These are phyloP conservation scores for Diaporthe aspalathi DNA, from an alignment of 2,329 filamentous ascomycete genomes.

Conservation along the genomic window DNA sequence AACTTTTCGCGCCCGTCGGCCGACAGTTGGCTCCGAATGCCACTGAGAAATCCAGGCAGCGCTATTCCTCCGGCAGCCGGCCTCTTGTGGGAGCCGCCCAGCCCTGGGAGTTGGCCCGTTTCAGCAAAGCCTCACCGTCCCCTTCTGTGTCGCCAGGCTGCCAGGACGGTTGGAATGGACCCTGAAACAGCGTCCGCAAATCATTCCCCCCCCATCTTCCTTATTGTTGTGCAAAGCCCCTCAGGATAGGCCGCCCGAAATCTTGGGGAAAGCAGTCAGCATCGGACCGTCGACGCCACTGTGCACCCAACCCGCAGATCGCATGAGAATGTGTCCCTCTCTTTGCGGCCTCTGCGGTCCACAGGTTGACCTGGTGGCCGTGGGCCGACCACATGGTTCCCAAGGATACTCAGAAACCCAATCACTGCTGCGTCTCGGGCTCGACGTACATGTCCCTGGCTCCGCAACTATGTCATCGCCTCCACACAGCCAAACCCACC, in stretches of 20 bases:
- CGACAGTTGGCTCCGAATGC: slow-evolving; percentile 3
- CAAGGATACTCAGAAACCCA: slow-evolving; percentile 28
- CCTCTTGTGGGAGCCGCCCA: slow-evolving; percentile 13
- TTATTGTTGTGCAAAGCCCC: neutral
- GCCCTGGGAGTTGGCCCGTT: slow-evolving; percentile 28
- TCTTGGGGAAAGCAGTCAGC: slow-evolving; percentile 22
- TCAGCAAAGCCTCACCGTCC: slow-evolving; percentile 31
- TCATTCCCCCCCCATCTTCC: slow-evolving; percentile 17
- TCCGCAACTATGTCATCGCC: slow-evolving; percentile 37
- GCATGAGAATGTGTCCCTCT: slow-evolving; percentile 27
- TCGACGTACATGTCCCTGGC: slow-evolving; percentile 21
- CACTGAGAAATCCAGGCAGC: slow-evolving; percentile 8
- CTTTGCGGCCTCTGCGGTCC: slow-evolving; percentile 15
- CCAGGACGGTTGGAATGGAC: slow-evolving; percentile 32
- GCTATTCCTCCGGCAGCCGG: slow-evolving; percentile 16
- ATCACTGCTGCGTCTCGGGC: slow-evolving; percentile 16
- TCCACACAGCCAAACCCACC: slow-evolving; percentile 23
- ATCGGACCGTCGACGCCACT: slow-evolving; percentile 33
- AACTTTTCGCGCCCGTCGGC: slow-evolving; percentile 8
- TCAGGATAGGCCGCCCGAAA: slow-evolving; percentile 8
- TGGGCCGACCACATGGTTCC: slow-evolving; percentile 38
- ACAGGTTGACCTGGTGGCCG: slow-evolving; percentile 27
- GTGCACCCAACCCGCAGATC: slow-evolving; percentile 34
- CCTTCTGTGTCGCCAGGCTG: slow-evolving; percentile 13
- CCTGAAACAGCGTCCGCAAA: slow-evolving; percentile 33